A percentile compares a stretch with the other conserved stretches of the same genome.
These are phyloP conservation scores for Candida khao-thaluensis DNA, from an alignment of 805 yeast species.

Conservation along the genomic window DNA sequence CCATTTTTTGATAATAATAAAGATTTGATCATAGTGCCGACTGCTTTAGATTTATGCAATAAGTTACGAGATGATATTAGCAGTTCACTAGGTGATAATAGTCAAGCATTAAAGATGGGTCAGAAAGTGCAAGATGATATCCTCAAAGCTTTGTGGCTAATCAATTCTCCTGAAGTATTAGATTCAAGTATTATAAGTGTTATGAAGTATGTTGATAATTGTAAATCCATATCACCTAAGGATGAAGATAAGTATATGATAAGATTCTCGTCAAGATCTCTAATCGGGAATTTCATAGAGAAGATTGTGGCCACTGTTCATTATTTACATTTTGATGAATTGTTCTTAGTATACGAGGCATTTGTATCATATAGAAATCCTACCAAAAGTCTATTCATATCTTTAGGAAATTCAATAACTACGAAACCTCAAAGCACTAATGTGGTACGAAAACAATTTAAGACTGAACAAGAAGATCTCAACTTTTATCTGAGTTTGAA, in stretches of 20 bases:
- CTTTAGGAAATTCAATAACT: conserved; percentile 2
- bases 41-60: conserved; percentile 27
- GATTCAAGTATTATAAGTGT: conserved; percentile 20
- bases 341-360: conserved; percentile 29
- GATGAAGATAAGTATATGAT: neutral
- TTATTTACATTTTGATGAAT: conserved; percentile 39
- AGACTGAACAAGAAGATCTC: conserved; percentile 14
- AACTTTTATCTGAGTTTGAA: conserved; percentile 7
- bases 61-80: conserved; percentile 15
- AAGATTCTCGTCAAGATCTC: conserved; percentile 20
- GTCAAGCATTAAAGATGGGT: neutral
- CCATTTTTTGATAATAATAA: conserved; percentile 26
- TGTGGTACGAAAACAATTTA: neutral
- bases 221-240: neutral
- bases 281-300: conserved; percentile 33
- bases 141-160: conserved; percentile 39
- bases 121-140: neutral
- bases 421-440: neutral
- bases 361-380: conserved; percentile 35
- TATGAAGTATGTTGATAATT: conserved; percentile 10
- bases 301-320: conserved; percentile 31
- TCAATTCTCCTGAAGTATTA: conserved; percentile 49
- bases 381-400: conserved; percentile 21
- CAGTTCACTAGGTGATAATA: conserved; percentile 5
- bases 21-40: conserved; percentile 29